These are phyloP conservation scores for Tolypocladium tundrense DNA, from an alignment of 2,329 filamentous ascomycete species.

Conservation along the genomic window DNA sequence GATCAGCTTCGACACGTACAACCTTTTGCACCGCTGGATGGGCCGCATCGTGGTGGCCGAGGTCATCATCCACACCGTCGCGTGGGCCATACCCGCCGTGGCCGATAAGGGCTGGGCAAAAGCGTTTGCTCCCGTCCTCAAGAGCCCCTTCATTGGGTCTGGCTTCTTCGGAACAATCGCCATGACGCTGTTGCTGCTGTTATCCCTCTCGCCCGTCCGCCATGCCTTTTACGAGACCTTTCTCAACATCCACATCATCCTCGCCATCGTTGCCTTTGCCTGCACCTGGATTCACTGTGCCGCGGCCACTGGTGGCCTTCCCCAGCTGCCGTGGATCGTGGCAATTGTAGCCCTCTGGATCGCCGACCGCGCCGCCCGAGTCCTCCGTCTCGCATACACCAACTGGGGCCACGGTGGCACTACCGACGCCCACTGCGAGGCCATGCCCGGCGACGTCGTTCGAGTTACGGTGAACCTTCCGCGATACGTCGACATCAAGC, in stretches of 20 bases:
- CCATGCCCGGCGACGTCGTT: slow-evolving; percentile 58
- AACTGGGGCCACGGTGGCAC: slow-evolving; percentile 52
- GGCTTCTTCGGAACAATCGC: slow-evolving; percentile 51
- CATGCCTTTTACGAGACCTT: slow-evolving; percentile 98
- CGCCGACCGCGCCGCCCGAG: slow-evolving; percentile 55
- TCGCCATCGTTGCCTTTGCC: slow-evolving; percentile 57
- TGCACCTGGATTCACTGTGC: slow-evolving; percentile 73
- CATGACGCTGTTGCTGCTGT: slow-evolving; percentile 56
- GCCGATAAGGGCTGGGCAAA: slow-evolving; percentile 53
- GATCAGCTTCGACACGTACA: slow-evolving; percentile 95
- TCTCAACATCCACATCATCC: slow-evolving; percentile 70
- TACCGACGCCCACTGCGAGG: slow-evolving; percentile 56
- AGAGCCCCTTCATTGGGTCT: slow-evolving; percentile 54
- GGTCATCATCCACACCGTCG: slow-evolving; percentile 55
- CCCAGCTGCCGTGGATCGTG: slow-evolving; percentile 66
- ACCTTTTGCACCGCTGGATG: slow-evolving; percentile 62
- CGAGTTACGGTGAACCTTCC: slow-evolving; percentile 62
- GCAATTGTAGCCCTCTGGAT: slow-evolving; percentile 69
- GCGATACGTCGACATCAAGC: slow-evolving; percentile 53
- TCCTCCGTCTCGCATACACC: slow-evolving; percentile 52
- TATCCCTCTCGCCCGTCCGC: slow-evolving; percentile 68
- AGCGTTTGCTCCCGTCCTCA: slow-evolving; percentile 41
- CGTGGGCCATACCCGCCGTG: slow-evolving; percentile 65
- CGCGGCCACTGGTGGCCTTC: slow-evolving; percentile 54
- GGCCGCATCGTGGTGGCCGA: slow-evolving; percentile 65